Evolutionary conservation across 352 stramenopile species (phyloP), one percentile per base, ranked within the genome.

Genomic region (Salisapilia sapeloensis): DNA sequence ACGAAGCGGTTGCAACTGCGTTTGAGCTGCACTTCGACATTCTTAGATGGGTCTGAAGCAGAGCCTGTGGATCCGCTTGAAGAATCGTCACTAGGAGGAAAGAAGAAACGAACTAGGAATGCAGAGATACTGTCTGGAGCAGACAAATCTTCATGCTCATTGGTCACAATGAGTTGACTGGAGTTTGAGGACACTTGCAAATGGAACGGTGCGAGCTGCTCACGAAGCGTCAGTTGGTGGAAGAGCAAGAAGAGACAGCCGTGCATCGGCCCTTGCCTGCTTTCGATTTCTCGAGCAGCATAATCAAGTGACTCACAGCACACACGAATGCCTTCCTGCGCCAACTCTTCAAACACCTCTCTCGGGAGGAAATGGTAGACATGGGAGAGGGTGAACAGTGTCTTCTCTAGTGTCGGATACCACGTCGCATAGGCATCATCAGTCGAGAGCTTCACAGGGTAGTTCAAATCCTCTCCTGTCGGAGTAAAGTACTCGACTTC

Each of bases 161-260:
- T 83, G 2, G 67, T 75, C 28, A 90, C 84, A 34, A 84, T 67
- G 15, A 90, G 38, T 6, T 62, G 55, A 34, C 82, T 84, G 40
- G 58, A 72, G 4, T 50, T 75, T 16, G 78, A 54, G 1, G 70
- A 50, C 30, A 86, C 83, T 25, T 76, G 63, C 43, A 86, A 84
- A 21, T 90, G 67, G 17, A 90, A 90, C 19, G 70, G 74, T 17
- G 70, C 82, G 37, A 90, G 84, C 40, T 84, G 74, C 29, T 90
- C 74, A 6, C 74, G 64, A 19, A 90, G 43, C 21, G 71, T 90
- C 1, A 90, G 61, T 24, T 86, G 33, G 37, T 89, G 74, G 40
- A 85, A 84, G 14, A 89, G 59, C 4, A 89, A 48, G 38, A 89
- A 89, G 3, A 89, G 39, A 4, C 61, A 58, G 6, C 74, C 74